Percentiles rank a stretch among this genome's conserved stretches.
Evolutionary conservation across 306 rosid species (phyloP).

Genomic region (Prunus mume): DNA sequence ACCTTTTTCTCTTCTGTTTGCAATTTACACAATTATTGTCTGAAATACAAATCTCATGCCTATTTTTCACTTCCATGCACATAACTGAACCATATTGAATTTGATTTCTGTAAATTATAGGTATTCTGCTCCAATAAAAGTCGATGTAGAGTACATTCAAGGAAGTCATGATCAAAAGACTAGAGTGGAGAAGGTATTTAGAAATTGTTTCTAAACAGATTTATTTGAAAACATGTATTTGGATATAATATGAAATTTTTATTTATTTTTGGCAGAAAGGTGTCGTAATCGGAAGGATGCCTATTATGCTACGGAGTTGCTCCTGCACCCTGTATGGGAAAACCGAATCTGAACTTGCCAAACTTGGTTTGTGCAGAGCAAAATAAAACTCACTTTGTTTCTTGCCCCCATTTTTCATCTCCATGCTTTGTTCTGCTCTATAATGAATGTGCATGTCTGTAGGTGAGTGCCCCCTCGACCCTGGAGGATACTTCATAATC

Average conservation of each 20-base stretch:
- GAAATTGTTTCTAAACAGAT: conserved; percentile 13
- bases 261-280: conserved; percentile 49
- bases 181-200: conserved; percentile 42
- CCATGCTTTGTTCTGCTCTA: conserved; percentile 4
- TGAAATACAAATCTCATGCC: too few relatives aligned
- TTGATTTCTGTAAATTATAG: conserved; percentile 33
- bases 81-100: conserved; percentile 2
- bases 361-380: conserved; percentile 56
- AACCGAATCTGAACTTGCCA: conserved; percentile 86
- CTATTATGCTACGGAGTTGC: conserved; percentile 81
- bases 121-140: conserved; percentile 72
- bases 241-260: conserved; percentile 11
- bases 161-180: conserved; percentile 42
- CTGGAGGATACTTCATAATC: conserved; percentile 88
- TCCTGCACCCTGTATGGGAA: conserved; percentile 63
- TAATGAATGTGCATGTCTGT: conserved; percentile 4
- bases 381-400: conserved; percentile 6
- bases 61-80: not conserved
- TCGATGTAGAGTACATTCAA: conserved; percentile 55
- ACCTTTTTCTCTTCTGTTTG: not conserved
- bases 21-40: too few relatives aligned
- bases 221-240: conserved; percentile 4
- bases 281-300: conserved; percentile 77
- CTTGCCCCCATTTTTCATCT: not conserved
- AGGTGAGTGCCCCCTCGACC: conserved; percentile 98